Evolutionary conservation across 1,139 yeast genomes (phyloP).

Genomic region (Lodderomyces margitis): DNA sequence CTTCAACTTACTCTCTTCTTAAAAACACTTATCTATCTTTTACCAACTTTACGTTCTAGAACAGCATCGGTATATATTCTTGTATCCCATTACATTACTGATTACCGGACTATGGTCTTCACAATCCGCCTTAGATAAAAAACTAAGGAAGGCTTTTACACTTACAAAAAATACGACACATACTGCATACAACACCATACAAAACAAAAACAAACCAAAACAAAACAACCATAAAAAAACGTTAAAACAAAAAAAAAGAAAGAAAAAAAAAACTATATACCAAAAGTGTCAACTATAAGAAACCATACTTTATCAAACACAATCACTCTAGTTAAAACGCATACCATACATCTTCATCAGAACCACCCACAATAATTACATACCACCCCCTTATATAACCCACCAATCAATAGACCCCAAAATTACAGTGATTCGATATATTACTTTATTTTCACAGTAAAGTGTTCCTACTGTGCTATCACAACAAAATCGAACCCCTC

Average conservation of each 20-base stretch:
- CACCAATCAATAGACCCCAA: neutral
- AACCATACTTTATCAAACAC: conserved; percentile 1
- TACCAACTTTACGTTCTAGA: no score
- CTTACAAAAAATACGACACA: neutral
- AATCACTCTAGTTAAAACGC: no score
- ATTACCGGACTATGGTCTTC: neutral
- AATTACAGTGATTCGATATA: neutral
- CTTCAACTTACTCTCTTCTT: no score
- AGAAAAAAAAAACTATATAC: neutral
- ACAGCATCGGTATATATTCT: no score
- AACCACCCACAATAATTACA: neutral
- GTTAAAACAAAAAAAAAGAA: neutral
- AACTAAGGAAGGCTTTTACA: no score
- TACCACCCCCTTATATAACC: neutral
- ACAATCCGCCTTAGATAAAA: neutral
- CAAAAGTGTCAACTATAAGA: conserved; percentile 2
- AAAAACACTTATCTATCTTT: no score
- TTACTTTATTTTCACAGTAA: neutral
- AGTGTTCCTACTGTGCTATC: neutral
- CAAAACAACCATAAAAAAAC: neutral
- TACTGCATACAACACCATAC: neutral
- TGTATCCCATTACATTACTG: no score
- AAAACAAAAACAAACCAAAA: no score
- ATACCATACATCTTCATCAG: neutral
- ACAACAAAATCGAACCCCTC: neutral